A percentile compares a stretch with the other conserved stretches of the same genome.
Conservation (phyloP, 768 basidiomycete genomes). For the Cystofilobasidium capitatum region DNA sequence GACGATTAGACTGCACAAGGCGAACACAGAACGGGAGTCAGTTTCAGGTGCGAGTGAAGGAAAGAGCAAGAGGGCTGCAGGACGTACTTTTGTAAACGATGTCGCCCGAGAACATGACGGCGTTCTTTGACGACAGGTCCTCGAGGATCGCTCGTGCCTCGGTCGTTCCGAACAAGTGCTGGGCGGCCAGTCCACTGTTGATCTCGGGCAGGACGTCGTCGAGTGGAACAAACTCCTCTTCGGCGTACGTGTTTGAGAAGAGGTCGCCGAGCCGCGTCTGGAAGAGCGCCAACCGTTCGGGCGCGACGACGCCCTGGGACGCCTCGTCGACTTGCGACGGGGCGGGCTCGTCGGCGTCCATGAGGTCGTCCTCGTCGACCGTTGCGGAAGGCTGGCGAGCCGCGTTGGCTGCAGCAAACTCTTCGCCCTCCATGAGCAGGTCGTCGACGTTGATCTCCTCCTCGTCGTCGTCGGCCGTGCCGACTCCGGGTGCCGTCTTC, state of each 20-base stretch:
- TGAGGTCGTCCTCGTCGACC: not conserved
- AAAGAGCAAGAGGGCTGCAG: not conserved
- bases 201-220: slow-evolving; percentile 59
- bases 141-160: slow-evolving; percentile 68
- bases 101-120: slow-evolving; percentile 82
- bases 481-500: not conserved
- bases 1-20: too few relatives aligned
- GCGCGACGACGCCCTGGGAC: slow-evolving; percentile 36
- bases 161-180: slow-evolving; percentile 62
- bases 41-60: not conserved
- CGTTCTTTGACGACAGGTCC: slow-evolving; percentile 63
- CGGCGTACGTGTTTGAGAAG: slow-evolving; percentile 53
- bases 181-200: slow-evolving; percentile 63
- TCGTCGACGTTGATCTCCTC: slow-evolving; percentile 13
- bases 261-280: slow-evolving; percentile 62
- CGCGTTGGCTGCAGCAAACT: not conserved
- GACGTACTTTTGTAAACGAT: too few relatives aligned
- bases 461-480: slow-evolving; percentile 6
- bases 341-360: not conserved
- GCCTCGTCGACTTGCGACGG: slow-evolving; percentile 2
- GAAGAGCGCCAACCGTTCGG: slow-evolving; percentile 73
- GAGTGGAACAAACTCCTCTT: slow-evolving; percentile 63
- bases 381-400: not conserved
- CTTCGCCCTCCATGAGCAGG: slow-evolving; percentile 2
- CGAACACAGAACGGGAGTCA: too few relatives aligned